Conservation (phyloP, 768 basidiomycete species). For the Omphalotus guepiniiformis region DNA sequence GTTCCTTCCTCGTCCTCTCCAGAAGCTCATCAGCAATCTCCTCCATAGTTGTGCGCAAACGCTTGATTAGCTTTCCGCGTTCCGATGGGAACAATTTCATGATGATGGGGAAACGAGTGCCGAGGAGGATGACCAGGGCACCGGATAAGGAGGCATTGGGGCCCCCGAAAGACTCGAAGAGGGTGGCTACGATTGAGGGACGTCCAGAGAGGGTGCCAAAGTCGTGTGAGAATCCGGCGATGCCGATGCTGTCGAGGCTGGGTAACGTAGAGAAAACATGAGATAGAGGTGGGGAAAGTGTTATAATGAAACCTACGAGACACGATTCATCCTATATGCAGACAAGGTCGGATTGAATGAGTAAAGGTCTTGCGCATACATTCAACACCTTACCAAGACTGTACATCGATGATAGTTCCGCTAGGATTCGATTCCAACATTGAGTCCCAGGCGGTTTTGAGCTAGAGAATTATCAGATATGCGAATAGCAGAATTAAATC, state of each 20-base stretch:
- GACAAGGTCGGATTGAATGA: not conserved
- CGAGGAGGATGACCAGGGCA: constrained; percentile 14
- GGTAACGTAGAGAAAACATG: too few species aligned
- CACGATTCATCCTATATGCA: constrained; percentile 33
- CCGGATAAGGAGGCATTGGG: not conserved
- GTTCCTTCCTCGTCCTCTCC: constrained; percentile 27
- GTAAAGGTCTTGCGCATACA: constrained; percentile 3
- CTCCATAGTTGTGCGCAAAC: constrained; percentile 25
- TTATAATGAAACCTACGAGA: too few species aligned
- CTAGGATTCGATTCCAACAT: constrained; percentile 10
- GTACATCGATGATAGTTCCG: constrained; percentile 13
- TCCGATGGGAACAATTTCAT: constrained; percentile 27
- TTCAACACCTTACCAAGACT: constrained; percentile 11
- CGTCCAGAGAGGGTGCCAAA: constrained; percentile 39
- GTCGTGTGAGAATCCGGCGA: constrained; percentile 42
- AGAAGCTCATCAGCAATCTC: constrained; percentile 31
- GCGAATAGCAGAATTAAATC: not conserved
- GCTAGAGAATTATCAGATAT: not conserved
- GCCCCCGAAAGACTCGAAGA: not conserved
- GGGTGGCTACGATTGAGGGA: not conserved
- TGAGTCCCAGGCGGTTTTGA: constrained; percentile 15
- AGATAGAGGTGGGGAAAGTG: constrained; percentile 20
- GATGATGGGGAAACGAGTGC: constrained; percentile 25
- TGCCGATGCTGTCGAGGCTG: constrained; percentile 40
- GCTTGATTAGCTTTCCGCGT: constrained; percentile 18